A percentile compares a stretch with the other conserved stretches of the same genome.
phyloP scores from a whole-genome alignment of 768 basidiomycete genomes.

The Hygrophorus pudorinus region DNA sequence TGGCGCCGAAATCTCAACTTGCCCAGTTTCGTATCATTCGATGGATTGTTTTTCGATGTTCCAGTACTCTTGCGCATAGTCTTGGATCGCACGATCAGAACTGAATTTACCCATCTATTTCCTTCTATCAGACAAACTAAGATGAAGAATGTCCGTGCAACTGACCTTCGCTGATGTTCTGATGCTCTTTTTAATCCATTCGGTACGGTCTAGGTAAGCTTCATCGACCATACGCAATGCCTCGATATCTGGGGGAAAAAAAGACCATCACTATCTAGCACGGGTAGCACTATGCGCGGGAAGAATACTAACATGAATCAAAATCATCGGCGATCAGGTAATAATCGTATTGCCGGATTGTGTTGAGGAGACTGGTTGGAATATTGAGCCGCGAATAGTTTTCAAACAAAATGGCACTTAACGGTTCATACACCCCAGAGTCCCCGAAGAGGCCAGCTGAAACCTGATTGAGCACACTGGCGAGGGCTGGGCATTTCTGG shows the following conservation, averaged over 20 bases:
- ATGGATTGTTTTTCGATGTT: slow-evolving; percentile 44
- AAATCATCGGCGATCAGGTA: slow-evolving; percentile 90
- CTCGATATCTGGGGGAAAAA: slow-evolving; percentile 49
- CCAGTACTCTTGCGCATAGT: slow-evolving; percentile 88
- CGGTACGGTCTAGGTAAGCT: slow-evolving; percentile 70
- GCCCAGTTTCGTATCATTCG: background rate
- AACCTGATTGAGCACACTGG: slow-evolving; percentile 67
- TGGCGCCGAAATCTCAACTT: background rate
- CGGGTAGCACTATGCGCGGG: background rate
- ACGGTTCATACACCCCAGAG: slow-evolving; percentile 77
- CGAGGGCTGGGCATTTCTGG: slow-evolving; percentile 75
- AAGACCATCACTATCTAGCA: slow-evolving; percentile 1
- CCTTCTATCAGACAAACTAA: slow-evolving; percentile 1
- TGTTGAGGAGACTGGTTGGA: slow-evolving; percentile 60
- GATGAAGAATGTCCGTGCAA: background rate
- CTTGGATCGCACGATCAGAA: slow-evolving; percentile 85
- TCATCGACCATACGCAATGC: slow-evolving; percentile 84
- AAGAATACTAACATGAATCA: slow-evolving; percentile 60
- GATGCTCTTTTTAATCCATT: slow-evolving; percentile 92
- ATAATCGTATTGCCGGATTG: slow-evolving; percentile 65
- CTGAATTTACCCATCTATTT: slow-evolving; percentile 92
- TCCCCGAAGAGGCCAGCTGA: slow-evolving; percentile 77
- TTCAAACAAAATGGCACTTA: slow-evolving; percentile 19
- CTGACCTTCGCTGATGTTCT: slow-evolving; percentile 65
- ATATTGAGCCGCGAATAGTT: slow-evolving; percentile 7